Conservation (phyloP, 164 flowering plant genomes). For the Tinospora cordifolia region DNA sequence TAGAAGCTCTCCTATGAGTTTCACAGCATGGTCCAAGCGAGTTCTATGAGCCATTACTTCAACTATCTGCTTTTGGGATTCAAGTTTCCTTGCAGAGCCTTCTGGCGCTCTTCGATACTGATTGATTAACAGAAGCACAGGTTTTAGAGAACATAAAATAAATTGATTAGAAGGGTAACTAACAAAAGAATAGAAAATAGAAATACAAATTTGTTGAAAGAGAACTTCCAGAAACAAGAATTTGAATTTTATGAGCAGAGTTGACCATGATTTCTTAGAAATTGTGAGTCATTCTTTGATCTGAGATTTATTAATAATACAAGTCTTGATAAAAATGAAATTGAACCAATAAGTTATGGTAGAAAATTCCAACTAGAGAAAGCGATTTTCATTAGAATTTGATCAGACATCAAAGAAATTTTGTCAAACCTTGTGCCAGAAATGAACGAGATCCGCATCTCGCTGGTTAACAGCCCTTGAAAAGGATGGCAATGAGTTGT, state of each 20-base stretch:
- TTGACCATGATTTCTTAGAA: background rate
- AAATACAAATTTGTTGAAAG: background rate
- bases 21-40: constrained; percentile 58
- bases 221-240: background rate
- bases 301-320: background rate
- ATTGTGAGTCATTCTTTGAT: no score
- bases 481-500: constrained; percentile 40
- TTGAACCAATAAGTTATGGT: no score
- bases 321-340: no score
- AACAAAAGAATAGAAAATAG: no score
- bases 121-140: constrained; percentile 2
- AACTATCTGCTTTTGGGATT: constrained; percentile 53
- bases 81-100: constrained; percentile 50
- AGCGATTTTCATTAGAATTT: background rate
- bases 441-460: constrained; percentile 80
- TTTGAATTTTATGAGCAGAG: background rate
- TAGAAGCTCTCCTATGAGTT: constrained; percentile 58
- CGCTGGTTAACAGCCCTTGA: constrained; percentile 60
- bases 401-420: background rate
- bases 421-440: constrained; percentile 66
- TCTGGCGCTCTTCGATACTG: constrained; percentile 72
- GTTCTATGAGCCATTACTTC: constrained; percentile 69
- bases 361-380: background rate
- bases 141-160: background rate
- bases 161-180: background rate